phyloP scores from a whole-genome alignment of 306 rosid genomes.

The Betula pendula region DNA sequence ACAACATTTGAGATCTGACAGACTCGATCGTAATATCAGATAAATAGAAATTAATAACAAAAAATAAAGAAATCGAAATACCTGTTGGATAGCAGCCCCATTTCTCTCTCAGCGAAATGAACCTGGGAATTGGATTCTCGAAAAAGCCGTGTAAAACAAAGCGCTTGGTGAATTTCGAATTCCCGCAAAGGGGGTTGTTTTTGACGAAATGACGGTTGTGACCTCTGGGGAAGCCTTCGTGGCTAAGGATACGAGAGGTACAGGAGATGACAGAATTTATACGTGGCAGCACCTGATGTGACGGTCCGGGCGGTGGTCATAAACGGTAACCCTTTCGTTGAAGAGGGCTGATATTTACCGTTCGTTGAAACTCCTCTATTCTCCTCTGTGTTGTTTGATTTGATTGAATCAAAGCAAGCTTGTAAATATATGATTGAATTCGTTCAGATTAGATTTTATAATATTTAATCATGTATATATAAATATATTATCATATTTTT shows the following conservation, averaged over 20 bases:
- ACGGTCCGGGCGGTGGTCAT: not conserved
- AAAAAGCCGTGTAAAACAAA: not conserved
- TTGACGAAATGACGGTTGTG: not conserved
- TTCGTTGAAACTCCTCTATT: too few relatives aligned
- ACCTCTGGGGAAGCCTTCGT: constrained; percentile 21
- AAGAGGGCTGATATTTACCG: too few relatives aligned
- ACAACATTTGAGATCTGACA: not conserved
- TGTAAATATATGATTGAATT: too few relatives aligned
- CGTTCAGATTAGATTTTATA: too few relatives aligned
- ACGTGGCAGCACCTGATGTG: constrained; percentile 13
- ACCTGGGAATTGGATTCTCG: constrained; percentile 4
- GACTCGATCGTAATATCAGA: not conserved
- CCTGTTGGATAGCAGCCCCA: constrained; percentile 89
- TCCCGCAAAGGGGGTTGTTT: not conserved
- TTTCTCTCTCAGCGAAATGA: constrained; percentile 11
- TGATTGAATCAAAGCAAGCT: too few relatives aligned
- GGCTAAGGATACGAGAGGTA: constrained; percentile 27
- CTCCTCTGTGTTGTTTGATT: too few relatives aligned
- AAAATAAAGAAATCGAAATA: not conserved
- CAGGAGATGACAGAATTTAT: not conserved
- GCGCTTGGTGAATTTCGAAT: too few relatives aligned
- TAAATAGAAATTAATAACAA: not conserved
- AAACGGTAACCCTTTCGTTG: too few relatives aligned
- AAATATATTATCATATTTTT: too few relatives aligned
- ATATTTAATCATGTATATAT: too few relatives aligned